Base-by-base conservation (phyloP, 2,329 filamentous ascomycete species). In the Parasarocladium wereldwijsianum region DNA sequence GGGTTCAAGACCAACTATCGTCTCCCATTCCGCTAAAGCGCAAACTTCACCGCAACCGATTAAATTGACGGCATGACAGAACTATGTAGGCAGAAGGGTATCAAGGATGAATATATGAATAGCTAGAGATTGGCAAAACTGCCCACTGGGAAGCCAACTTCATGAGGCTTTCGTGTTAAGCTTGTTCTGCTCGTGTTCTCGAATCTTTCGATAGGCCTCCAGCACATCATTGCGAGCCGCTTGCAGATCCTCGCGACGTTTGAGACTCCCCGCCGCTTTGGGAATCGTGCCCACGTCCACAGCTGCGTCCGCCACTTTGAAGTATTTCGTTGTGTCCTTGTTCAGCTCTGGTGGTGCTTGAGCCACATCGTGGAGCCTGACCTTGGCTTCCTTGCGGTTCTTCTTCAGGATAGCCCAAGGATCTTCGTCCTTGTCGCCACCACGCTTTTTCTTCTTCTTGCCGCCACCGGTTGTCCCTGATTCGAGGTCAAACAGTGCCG, bases 381-480 rank as follows among this genome's bases (percentile, higher is more conserved):
- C 47, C 39, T 58, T 64, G 15, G 50, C 54, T 40, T 71, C 67
- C 16, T 70, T 73, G 33, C 74, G 61, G 55, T 73, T 73, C 47
- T 65, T 64, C 47, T 77, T 76, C 39, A 93, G 52, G 36, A 71
- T 71, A 24, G 69, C 73, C 83, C 83, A 93, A 1, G 83, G 81
- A 50, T 87, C 82, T 9, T 58, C 54, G 25, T 76, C 73, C 24
- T 63, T 61, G 47, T 55, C 47, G 27, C 53, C 54, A 31, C 55
- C 52, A 36, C 56, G 60, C 41, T 60, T 62, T 37, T 57, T 56
- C 43, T 55, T 54, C 26, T 43, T 47, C 34, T 43, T 47, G 44
- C 55, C 54, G 7, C 28, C 28, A 17, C 19, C 14, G 16, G 40
- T 43, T 8, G 39, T 40, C 8, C 29, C 41, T 15, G 47, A 45